Evolutionary conservation across 2,329 filamentous ascomycete species (phyloP).

Genomic region (Conoideocrella luteorostrata): DNA sequence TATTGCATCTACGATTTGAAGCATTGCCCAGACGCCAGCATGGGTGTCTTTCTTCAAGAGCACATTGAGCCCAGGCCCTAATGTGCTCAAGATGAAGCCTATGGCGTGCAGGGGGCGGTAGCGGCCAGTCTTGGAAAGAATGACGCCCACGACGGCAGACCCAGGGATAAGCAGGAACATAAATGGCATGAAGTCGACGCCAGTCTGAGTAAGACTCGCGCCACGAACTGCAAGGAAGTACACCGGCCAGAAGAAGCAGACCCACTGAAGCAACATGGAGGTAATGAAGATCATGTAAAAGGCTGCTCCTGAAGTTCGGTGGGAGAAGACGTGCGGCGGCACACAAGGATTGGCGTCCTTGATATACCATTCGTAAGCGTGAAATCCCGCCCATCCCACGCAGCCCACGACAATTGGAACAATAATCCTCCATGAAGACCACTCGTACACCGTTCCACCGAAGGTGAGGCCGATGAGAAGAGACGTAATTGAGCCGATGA

Average conservation of each 20-base stretch:
- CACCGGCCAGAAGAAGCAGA: conserved; percentile 31
- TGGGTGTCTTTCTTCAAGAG: neutral
- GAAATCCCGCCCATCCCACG: conserved; percentile 18
- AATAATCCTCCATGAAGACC: conserved; percentile 30
- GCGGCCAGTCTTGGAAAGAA: conserved; percentile 19
- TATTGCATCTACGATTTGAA: neutral
- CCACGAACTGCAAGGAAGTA: conserved; percentile 35
- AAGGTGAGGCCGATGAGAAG: conserved; percentile 33
- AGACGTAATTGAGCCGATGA: conserved; percentile 28
- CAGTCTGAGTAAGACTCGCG: conserved; percentile 11
- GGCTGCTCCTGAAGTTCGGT: conserved; percentile 25
- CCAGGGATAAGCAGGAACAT: conserved; percentile 12
- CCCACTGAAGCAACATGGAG: conserved; percentile 17
- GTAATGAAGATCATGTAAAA: conserved; percentile 7
- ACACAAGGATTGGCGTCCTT: conserved; percentile 13
- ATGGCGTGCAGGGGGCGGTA: conserved; percentile 23
- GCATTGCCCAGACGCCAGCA: neutral
- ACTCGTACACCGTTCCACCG: conserved; percentile 32
- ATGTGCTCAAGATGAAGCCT: conserved; percentile 14
- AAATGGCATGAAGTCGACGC: neutral
- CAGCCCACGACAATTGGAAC: conserved; percentile 34
- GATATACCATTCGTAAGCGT: neutral
- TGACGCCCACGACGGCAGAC: conserved; percentile 16
- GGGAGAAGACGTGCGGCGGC: conserved; percentile 35
- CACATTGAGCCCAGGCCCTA: neutral